A percentile compares a stretch with the other conserved stretches of the same genome.
phyloP scores from a whole-genome alignment of 2,329 filamentous ascomycete genomes.

The Pleurostoma richardsiae region DNA sequence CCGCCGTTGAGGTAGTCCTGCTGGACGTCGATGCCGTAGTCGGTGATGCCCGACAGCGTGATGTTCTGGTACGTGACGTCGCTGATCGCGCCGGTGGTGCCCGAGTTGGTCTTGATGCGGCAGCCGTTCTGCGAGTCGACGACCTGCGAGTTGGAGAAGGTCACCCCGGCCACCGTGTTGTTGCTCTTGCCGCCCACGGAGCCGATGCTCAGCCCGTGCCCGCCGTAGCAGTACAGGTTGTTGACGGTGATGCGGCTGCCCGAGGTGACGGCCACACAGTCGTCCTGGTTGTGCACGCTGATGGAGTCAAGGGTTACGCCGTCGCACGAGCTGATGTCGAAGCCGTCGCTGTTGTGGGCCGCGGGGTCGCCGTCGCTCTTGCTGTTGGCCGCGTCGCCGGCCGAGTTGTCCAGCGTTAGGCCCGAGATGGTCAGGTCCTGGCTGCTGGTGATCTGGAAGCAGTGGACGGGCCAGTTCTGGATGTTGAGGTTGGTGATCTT shows the following conservation, averaged over 20 bases:
- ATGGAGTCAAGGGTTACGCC: conserved; percentile 46
- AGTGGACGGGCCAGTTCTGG: conserved; percentile 35
- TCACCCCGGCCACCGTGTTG: conserved; percentile 47
- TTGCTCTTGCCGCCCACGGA: conserved; percentile 40
- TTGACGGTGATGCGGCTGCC: conserved; percentile 42
- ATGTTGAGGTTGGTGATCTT: conserved; percentile 31
- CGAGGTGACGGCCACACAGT: conserved; percentile 55
- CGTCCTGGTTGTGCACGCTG: conserved; percentile 55
- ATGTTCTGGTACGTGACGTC: conserved; percentile 22
- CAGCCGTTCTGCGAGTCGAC: conserved; percentile 47
- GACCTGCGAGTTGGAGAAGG: conserved; percentile 43
- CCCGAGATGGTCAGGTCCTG: conserved; percentile 25
- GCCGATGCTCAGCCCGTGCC: conserved; percentile 37
- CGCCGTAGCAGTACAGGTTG: conserved; percentile 35
- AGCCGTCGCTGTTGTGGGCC: conserved; percentile 53
- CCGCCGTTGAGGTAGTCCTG: conserved; percentile 42
- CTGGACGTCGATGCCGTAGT: conserved; percentile 32
- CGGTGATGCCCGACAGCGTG: conserved; percentile 11
- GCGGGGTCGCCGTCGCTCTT: conserved; percentile 5
- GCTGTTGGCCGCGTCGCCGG: conserved; percentile 23
- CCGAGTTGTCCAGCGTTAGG: conserved; percentile 32
- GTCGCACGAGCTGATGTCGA: conserved; percentile 46
- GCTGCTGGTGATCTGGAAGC: conserved; percentile 30
- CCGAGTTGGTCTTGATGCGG: conserved; percentile 23
- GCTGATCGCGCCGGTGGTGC: conserved; percentile 12